phyloP scores from a whole-genome alignment of 2,329 filamentous ascomycete species.

The Plenodomus tracheiphilus region DNA sequence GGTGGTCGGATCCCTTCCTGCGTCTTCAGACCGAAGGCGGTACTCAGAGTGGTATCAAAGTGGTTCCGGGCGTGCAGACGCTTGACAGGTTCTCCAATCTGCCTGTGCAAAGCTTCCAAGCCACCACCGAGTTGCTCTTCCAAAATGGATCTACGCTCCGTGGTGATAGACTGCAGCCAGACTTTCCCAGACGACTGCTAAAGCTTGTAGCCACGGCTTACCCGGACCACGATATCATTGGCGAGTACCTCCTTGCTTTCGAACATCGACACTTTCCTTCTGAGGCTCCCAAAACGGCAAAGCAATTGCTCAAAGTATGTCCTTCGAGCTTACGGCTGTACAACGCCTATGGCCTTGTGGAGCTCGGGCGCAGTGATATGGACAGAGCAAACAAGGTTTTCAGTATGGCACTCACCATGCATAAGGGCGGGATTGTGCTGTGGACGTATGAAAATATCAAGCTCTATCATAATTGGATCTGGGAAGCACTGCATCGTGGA shows the following conservation, averaged over 20 bases:
- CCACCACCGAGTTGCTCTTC: constrained; percentile 32
- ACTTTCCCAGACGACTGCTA: constrained; percentile 48
- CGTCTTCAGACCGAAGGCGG: constrained; percentile 36
- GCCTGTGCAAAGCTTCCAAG: constrained; percentile 17
- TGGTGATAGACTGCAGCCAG: constrained; percentile 8
- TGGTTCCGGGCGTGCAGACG: constrained; percentile 3
- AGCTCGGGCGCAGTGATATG: constrained; percentile 61
- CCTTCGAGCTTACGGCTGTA: constrained; percentile 70
- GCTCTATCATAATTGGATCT: constrained; percentile 65
- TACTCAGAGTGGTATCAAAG: constrained; percentile 8
- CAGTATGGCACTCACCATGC: constrained; percentile 66
- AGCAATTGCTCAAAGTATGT: constrained; percentile 69
- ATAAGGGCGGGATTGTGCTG: constrained; percentile 52
- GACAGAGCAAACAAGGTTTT: constrained; percentile 68
- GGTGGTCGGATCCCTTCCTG: constrained; percentile 60
- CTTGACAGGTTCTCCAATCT: constrained; percentile 13
- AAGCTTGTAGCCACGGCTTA: constrained; percentile 57
- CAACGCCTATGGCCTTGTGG: constrained; percentile 76
- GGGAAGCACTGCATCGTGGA: constrained; percentile 62
- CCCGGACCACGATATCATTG: constrained; percentile 54
- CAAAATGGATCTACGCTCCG: constrained; percentile 23
- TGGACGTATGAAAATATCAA: constrained; percentile 49
- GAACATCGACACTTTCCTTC: constrained; percentile 60
- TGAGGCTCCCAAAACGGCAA: constrained; percentile 69
- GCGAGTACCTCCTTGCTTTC: constrained; percentile 72